Conservation (phyloP, 164 flowering plant species). For the Dillenia suffruticosa region DNA sequence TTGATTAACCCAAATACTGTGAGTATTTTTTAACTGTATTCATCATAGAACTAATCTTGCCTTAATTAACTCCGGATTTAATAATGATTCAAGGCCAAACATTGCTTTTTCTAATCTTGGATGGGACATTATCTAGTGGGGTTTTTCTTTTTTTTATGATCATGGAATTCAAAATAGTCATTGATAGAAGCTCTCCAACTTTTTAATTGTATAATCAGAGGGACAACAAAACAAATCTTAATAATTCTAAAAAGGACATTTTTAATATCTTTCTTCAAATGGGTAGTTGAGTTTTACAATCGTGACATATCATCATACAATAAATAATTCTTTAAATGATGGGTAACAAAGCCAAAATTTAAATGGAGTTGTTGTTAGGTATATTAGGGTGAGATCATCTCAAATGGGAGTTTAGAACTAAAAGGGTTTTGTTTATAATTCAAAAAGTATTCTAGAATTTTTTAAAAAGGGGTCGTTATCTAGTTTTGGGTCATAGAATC, state of each 20-base stretch:
- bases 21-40: not conserved
- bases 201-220: no score
- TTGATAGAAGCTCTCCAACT: no score
- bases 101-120: no score
- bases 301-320: not conserved
- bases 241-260: no score
- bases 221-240: no score
- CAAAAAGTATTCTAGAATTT: not conserved
- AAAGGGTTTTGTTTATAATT: not conserved
- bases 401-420: not conserved
- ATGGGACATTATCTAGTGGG: no score
- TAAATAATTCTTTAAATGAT: not conserved
- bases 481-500: conserved; percentile 36
- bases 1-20: not conserved
- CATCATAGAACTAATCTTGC: no score
- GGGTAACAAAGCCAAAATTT: not conserved
- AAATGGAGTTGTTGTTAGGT: conserved; percentile 28
- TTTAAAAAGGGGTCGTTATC: conserved; percentile 25
- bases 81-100: no score
- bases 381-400: conserved; percentile 22
- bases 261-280: no score
- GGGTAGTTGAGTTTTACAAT: not conserved
- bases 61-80: no score
- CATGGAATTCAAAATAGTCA: no score
- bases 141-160: no score